Percentiles rank a stretch among this genome's conserved stretches.
Conservation (phyloP, 257 asterid genomes). For the Thymus mandschuricus region DNA sequence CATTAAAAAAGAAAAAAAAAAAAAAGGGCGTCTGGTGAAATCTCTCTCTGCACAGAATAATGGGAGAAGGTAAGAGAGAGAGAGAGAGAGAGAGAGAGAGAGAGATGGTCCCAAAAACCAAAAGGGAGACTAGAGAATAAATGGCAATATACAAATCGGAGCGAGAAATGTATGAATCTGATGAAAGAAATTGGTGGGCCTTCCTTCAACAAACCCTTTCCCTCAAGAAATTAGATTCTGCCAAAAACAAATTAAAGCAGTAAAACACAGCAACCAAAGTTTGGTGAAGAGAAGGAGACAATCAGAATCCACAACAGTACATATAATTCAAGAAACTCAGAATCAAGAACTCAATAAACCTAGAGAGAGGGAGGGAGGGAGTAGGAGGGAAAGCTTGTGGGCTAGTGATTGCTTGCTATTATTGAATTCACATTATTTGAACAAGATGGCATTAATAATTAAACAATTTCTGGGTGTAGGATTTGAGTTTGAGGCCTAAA, state of each 20-base stretch:
- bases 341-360: slow-evolving; percentile 17
- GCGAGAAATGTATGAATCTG: slow-evolving; percentile 49
- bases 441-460: slow-evolving; percentile 15
- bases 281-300: slow-evolving; percentile 39
- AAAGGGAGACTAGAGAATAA: slow-evolving; percentile 31
- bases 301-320: slow-evolving; percentile 37
- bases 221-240: slow-evolving; percentile 5
- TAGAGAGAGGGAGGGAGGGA: slow-evolving; percentile 15
- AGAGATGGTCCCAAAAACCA: slow-evolving; percentile 49
- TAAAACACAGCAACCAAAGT: not conserved
- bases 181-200: slow-evolving; percentile 20
- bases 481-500: not conserved
- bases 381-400: slow-evolving; percentile 27
- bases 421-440: slow-evolving; percentile 39
- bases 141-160: slow-evolving; percentile 40
- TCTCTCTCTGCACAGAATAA: slow-evolving; percentile 33
- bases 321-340: slow-evolving; percentile 32
- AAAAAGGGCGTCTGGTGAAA: slow-evolving; percentile 19
- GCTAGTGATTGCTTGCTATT: slow-evolving; percentile 23
- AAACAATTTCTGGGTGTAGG: not conserved
- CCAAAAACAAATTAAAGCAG: not conserved
- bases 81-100: not conserved
- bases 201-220: not conserved
- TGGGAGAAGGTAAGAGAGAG: slow-evolving; percentile 47
- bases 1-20: slow-evolving; percentile 5